Percentiles rank a stretch among this genome's conserved stretches.
Evolutionary conservation across 148 eudicot species (phyloP).

Genomic region (Vaccinium corymbosum): DNA sequence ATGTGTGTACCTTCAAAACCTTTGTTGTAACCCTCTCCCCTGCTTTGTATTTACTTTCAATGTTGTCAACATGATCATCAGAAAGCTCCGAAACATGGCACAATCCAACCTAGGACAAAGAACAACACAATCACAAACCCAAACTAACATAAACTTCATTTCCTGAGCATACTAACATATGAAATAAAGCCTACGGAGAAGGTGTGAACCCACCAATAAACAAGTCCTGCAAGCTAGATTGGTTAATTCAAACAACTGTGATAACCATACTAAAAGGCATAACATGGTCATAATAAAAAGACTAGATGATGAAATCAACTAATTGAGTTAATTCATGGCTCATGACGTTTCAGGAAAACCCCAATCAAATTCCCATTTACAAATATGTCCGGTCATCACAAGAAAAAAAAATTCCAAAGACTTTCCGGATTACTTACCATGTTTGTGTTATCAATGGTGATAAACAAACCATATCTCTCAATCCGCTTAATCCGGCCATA

Average conservation of each 20-base stretch:
- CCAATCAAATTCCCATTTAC: neutral
- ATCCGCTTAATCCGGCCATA: slow-evolving; percentile 75
- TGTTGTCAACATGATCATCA: slow-evolving; percentile 55
- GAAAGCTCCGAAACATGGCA: slow-evolving; percentile 94
- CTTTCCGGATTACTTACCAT: slow-evolving; percentile 35
- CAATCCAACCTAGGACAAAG: slow-evolving; percentile 53
- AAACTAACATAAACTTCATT: neutral
- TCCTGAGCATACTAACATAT: neutral
- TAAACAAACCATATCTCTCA: slow-evolving; percentile 77
- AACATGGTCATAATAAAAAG: neutral
- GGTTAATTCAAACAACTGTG: neutral
- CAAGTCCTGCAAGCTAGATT: neutral
- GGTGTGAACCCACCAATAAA: neutral
- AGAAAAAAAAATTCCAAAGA: neutral
- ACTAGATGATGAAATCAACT: neutral
- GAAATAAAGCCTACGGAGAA: neutral
- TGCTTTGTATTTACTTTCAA: slow-evolving; percentile 55
- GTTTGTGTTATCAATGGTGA: slow-evolving; percentile 62
- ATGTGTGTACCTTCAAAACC: slow-evolving; percentile 54
- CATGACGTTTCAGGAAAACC: neutral
- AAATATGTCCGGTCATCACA: neutral
- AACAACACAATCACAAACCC: slow-evolving; percentile 14
- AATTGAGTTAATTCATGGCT: neutral
- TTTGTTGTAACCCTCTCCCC: slow-evolving; percentile 73
- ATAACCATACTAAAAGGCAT: neutral